Percentiles rank a stretch among this genome's conserved stretches.
These are phyloP conservation scores for Rhynchospora tenuis DNA, from an alignment of 176 grass and related monocot genomes.

Conservation along the genomic window DNA sequence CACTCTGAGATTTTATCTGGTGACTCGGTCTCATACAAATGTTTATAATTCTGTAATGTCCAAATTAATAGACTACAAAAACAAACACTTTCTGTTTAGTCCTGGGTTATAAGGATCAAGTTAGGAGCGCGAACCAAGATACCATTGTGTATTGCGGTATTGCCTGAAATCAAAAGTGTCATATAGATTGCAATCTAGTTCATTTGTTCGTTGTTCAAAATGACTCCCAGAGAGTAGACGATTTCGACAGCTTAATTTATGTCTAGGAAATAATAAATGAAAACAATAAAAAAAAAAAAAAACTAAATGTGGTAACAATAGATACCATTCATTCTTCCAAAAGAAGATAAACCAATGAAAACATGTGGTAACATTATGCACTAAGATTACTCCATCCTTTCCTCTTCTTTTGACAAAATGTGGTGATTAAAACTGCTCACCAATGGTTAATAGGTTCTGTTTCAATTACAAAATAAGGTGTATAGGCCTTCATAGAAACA, in stretches of 20 bases:
- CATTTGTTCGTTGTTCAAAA: background rate
- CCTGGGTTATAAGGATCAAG: background rate
- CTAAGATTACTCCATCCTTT: background rate
- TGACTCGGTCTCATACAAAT: background rate
- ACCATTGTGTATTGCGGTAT: background rate
- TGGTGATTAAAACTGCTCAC: background rate
- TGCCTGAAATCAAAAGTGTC: background rate
- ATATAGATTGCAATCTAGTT: background rate
- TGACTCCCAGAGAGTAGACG: background rate
- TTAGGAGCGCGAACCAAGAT: background rate
- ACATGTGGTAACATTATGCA: background rate
- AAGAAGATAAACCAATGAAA: background rate
- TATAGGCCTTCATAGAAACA: background rate
- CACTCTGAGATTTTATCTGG: background rate
- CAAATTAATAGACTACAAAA: background rate
- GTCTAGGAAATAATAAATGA: background rate
- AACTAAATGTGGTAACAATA: too few species aligned
- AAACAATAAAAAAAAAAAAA: too few species aligned
- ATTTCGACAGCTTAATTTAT: background rate
- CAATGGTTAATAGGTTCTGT: background rate
- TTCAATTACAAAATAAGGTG: background rate
- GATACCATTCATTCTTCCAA: too few species aligned
- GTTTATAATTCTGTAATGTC: background rate
- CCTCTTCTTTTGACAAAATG: background rate
- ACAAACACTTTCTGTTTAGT: background rate